A percentile compares a stretch with the other conserved stretches of the same genome.
phyloP scores from a whole-genome alignment of 768 basidiomycete species.

The Postia placenta region DNA sequence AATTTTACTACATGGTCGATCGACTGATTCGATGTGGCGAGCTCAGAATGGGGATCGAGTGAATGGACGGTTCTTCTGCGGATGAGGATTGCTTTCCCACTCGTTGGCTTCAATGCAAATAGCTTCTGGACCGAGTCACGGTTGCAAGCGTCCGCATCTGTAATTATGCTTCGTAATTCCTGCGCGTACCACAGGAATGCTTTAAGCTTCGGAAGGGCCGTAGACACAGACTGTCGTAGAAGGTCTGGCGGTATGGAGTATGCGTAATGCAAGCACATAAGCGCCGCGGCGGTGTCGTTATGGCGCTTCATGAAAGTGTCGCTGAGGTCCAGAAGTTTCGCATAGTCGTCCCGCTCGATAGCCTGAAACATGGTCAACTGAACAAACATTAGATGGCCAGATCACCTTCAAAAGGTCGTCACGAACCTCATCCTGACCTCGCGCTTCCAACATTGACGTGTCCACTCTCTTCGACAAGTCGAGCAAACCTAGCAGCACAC shows the following conservation, averaged over 20 bases:
- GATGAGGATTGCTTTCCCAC: constrained; percentile 24
- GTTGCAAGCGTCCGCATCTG: constrained; percentile 21
- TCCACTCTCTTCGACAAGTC: neutral
- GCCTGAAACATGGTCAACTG: constrained; percentile 29
- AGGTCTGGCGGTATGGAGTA: neutral
- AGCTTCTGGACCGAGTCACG: constrained; percentile 22
- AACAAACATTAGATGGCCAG: too few relatives aligned
- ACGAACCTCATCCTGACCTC: constrained; percentile 6
- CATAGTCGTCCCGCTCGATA: constrained; percentile 19
- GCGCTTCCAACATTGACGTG: neutral
- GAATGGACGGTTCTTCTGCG: too few relatives aligned
- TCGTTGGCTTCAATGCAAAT: constrained; percentile 27
- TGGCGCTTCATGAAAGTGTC: constrained; percentile 19
- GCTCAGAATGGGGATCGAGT: too few relatives aligned
- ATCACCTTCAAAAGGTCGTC: too few relatives aligned
- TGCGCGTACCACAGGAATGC: neutral
- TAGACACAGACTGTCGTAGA: neutral
- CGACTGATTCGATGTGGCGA: too few relatives aligned
- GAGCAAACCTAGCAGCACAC: neutral
- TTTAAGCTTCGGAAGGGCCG: neutral
- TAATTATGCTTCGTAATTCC: constrained; percentile 23
- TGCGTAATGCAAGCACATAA: neutral
- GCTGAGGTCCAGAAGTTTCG: constrained; percentile 27
- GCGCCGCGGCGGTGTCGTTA: constrained; percentile 25
- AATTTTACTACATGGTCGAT: too few relatives aligned